Conservation (phyloP, 2,329 filamentous ascomycete species). For the Tolypocladium endophyticum region DNA sequence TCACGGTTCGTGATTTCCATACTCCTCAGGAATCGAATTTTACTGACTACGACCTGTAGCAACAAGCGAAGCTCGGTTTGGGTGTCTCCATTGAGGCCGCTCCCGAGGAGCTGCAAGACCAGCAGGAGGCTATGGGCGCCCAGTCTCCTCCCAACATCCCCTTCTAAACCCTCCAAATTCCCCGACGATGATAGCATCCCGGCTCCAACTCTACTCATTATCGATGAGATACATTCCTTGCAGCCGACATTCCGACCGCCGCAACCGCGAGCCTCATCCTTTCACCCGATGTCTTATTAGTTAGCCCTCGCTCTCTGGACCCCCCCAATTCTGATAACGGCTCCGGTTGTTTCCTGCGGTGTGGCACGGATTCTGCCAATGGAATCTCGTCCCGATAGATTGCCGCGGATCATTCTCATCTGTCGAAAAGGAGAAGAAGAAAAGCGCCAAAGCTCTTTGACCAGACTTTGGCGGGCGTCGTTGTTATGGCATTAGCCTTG, state of each 20-base stretch:
- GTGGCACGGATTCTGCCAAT: not conserved
- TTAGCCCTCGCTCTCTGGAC: slow-evolving; percentile 8
- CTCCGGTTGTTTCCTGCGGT: not conserved
- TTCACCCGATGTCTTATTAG: slow-evolving; percentile 20
- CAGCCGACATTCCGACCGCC: slow-evolving; percentile 13
- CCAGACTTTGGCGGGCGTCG: not conserved
- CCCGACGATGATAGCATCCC: slow-evolving; percentile 7
- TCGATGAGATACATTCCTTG: slow-evolving; percentile 16
- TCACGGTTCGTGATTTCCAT: slow-evolving; percentile 58
- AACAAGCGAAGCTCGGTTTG: slow-evolving; percentile 88
- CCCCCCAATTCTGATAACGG: slow-evolving; percentile 10
- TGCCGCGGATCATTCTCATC: slow-evolving; percentile 4
- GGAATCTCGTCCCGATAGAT: slow-evolving; percentile 2
- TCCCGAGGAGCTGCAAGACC: slow-evolving; percentile 77
- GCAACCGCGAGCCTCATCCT: slow-evolving; percentile 8
- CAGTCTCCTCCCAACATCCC: slow-evolving; percentile 48
- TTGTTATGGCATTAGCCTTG: not conserved
- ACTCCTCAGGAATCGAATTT: slow-evolving; percentile 9
- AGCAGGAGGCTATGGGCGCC: slow-evolving; percentile 54
- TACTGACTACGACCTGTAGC: slow-evolving; percentile 41
- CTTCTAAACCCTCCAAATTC: slow-evolving; percentile 37
- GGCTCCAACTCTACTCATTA: slow-evolving; percentile 10
- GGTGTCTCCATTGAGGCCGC: slow-evolving; percentile 85
- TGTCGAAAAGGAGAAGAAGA: not conserved
- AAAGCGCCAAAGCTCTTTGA: not conserved